Conservation (phyloP, 495 filamentous ascomycete species). For the Trichoderma asperelloides region DNA sequence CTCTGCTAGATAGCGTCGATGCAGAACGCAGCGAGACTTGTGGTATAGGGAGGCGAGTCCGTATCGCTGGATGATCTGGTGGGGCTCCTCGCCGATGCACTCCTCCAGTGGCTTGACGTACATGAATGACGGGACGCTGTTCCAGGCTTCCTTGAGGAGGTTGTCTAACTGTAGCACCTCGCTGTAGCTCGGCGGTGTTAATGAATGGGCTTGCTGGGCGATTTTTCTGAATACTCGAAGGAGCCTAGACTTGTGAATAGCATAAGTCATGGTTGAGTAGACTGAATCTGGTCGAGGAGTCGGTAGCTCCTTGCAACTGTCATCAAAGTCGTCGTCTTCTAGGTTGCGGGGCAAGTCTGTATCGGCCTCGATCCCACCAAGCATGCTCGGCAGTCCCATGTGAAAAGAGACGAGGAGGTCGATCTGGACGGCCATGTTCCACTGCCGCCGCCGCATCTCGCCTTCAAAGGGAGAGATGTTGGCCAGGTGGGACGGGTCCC, state of each 20-base stretch:
- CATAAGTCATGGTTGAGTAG: slow-evolving; percentile 40
- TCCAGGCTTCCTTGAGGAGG: slow-evolving; percentile 49
- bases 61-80: slow-evolving; percentile 59
- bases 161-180: slow-evolving; percentile 58
- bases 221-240: slow-evolving; percentile 29
- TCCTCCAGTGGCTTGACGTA: slow-evolving; percentile 50
- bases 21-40: slow-evolving; percentile 64
- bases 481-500: slow-evolving; percentile 39
- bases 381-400: slow-evolving; percentile 43
- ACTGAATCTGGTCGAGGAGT: slow-evolving; percentile 33
- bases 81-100: slow-evolving; percentile 52
- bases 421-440: slow-evolving; percentile 41
- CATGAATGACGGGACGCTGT: slow-evolving; percentile 49
- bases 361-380: slow-evolving; percentile 39
- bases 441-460: slow-evolving; percentile 48
- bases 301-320: slow-evolving; percentile 34
- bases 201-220: slow-evolving; percentile 29
- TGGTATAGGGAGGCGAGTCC: slow-evolving; percentile 64
- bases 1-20: slow-evolving; percentile 60
- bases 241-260: slow-evolving; percentile 36
- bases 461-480: slow-evolving; percentile 45
- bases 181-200: slow-evolving; percentile 44
- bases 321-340: slow-evolving; percentile 40
- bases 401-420: slow-evolving; percentile 45
- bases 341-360: slow-evolving; percentile 37